These are phyloP conservation scores for Bondarzewia mesenterica DNA, from an alignment of 1,284 basidiomycete species.

Conservation along the genomic window DNA sequence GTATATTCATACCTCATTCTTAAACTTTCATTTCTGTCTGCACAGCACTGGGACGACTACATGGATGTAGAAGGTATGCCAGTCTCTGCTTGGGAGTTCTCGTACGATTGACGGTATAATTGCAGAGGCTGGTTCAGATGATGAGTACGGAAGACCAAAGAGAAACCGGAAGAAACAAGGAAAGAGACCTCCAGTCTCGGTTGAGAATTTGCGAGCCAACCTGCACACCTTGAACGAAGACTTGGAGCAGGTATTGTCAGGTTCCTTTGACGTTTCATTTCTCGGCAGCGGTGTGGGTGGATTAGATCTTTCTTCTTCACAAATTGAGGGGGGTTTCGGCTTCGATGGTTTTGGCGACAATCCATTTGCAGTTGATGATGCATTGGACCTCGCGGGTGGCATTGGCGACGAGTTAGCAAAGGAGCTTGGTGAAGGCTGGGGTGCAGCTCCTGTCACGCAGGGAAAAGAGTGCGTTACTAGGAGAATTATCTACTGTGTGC, in stretches of 20 bases:
- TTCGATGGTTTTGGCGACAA: constrained; percentile 38
- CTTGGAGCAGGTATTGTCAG: constrained; percentile 56
- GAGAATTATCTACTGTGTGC: neutral
- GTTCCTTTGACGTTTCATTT: constrained; percentile 56
- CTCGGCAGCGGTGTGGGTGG: constrained; percentile 27
- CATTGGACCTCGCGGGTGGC: constrained; percentile 40
- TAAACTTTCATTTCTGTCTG: neutral
- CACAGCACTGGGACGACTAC: constrained; percentile 59
- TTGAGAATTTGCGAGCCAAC: constrained; percentile 42
- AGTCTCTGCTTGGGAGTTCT: no score
- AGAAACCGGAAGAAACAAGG: constrained; percentile 24
- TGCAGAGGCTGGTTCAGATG: constrained; percentile 32
- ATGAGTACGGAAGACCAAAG: constrained; percentile 38
- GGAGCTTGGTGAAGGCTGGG: constrained; percentile 69
- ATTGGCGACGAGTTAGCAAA: constrained; percentile 62
- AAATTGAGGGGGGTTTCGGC: constrained; percentile 38
- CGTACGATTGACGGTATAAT: constrained; percentile 2
- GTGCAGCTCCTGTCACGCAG: constrained; percentile 12
- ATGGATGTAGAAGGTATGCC: constrained; percentile 29
- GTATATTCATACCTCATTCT: neutral
- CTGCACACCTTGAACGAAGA: constrained; percentile 61
- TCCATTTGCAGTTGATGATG: constrained; percentile 42
- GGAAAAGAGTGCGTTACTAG: neutral
- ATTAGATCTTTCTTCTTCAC: constrained; percentile 47
- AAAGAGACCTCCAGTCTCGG: constrained; percentile 16